Percentiles rank a stretch among this genome's conserved stretches.
Evolutionary conservation across 371 early-diverging fungal species (phyloP).

Genomic region (Mucor saturninus): DNA sequence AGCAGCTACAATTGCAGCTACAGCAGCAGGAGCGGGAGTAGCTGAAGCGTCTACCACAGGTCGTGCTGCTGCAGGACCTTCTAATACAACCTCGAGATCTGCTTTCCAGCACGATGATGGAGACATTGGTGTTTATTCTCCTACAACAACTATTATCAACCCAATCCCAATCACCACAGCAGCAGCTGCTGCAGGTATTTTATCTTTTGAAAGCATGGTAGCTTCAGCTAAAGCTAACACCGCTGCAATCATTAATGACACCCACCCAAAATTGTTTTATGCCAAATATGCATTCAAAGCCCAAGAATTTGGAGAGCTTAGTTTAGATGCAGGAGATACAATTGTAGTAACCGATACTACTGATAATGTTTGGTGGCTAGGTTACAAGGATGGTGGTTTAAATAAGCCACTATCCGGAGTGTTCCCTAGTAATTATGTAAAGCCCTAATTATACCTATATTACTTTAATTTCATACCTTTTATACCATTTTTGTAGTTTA

Average conservation of each 20-base stretch:
- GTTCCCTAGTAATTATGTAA: slow-evolving; percentile 46
- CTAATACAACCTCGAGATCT: slow-evolving; percentile 7
- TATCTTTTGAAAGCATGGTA: slow-evolving; percentile 29
- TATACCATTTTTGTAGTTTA: background rate
- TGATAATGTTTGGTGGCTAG: slow-evolving; percentile 87
- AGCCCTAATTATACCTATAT: slow-evolving; percentile 3
- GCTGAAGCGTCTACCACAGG: background rate
- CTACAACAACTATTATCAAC: background rate
- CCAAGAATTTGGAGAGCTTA: slow-evolving; percentile 78
- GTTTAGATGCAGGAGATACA: slow-evolving; percentile 66
- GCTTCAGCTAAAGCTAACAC: slow-evolving; percentile 31
- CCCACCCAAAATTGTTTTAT: slow-evolving; percentile 56
- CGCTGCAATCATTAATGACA: slow-evolving; percentile 24
- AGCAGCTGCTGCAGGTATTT: slow-evolving; percentile 53
- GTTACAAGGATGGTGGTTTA: slow-evolving; percentile 66
- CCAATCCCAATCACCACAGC: slow-evolving; percentile 4
- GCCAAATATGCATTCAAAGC: slow-evolving; percentile 78
- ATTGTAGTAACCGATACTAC: slow-evolving; percentile 78
- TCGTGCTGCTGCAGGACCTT: slow-evolving; percentile 18
- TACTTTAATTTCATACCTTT: too few species aligned
- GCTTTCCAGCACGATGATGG: background rate
- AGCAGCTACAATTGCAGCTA: slow-evolving; percentile 9
- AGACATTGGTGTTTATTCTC: slow-evolving; percentile 10
- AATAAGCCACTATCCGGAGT: slow-evolving; percentile 34
- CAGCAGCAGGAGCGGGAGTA: slow-evolving; percentile 6